Evolutionary conservation across 768 basidiomycete species (phyloP), one percentile per base, ranked within the genome.

Genomic region (Amanita polypyramis): DNA sequence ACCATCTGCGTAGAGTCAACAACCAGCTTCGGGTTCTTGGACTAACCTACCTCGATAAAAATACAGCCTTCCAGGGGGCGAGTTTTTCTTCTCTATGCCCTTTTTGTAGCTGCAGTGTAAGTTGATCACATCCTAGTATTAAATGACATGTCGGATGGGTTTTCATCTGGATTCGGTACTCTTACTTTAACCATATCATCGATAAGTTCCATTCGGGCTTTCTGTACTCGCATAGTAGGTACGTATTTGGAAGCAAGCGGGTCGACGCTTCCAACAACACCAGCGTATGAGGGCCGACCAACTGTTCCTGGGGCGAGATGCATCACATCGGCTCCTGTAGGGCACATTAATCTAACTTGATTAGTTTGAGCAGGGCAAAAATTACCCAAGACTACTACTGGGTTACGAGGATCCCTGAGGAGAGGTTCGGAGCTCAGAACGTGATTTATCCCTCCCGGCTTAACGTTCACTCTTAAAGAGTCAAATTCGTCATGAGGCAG

Each of bases 381-480:
- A 27, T 27, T 27, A 27, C 25, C 75, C 7, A 89, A 87, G 55
- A 91, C 87, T 34, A 87, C 85, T 23, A 86, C 85, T 1, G 87
- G 88, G 55, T 80, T 77, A 23, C 75, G 69, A 1, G 80, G 75
- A 56, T 91, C 86, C 0, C 79, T 76, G 8, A 91, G 66, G 6
- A 76, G 72, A 0, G 75, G 68, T 1, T 85, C 81, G 0, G 82
- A 73, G 43, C 86, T 82, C 0, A 86, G 87, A 25, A 91, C 70
- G 1, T 78, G 76, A 58, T 91, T 91, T 59, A 89, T 83, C 1
- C 88, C 88, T 11, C 87, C 88, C 0, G 90, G 69, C 60, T 91
- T 90, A 15, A 87, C 87, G 51, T 90, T 90, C 55, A 90, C 72
- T 60, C 86, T 90, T 51, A 8, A 49, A 27, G 17, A 5, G 87